phyloP scores from a whole-genome alignment of 257 asterid genomes.

The Nicotiana attenuata region DNA sequence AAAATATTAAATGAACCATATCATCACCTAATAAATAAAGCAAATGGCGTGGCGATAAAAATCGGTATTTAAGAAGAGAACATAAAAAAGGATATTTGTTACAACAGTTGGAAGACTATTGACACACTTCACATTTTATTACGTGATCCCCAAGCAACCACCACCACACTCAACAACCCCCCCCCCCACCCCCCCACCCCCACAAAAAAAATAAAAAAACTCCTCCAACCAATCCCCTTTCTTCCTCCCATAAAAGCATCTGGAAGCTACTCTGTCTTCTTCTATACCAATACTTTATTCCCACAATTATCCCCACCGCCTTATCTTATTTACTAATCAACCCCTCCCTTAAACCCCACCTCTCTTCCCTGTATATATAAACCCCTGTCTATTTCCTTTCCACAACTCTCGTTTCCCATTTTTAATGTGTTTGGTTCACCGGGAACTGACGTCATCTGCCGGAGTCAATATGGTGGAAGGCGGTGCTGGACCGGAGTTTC shows the following conservation, averaged over 20 bases:
- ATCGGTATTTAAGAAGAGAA: not conserved
- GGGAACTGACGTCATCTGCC: not conserved
- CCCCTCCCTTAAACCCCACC: slow-evolving; percentile 20
- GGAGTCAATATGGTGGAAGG: slow-evolving; percentile 54
- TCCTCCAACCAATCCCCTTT: not conserved
- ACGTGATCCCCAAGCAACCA: slow-evolving; percentile 30
- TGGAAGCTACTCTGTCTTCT: not conserved
- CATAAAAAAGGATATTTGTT: not conserved
- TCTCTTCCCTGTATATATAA: not conserved
- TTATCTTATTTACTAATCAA: not conserved
- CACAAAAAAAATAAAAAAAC: too few relatives aligned
- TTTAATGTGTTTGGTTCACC: not conserved
- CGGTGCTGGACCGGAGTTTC: slow-evolving; percentile 50
- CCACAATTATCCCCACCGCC: slow-evolving; percentile 24
- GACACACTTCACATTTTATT: slow-evolving; percentile 12
- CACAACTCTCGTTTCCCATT: not conserved
- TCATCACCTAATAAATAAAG: too few relatives aligned
- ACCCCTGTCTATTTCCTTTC: not conserved
- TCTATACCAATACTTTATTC: not conserved
- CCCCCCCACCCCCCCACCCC: not conserved
- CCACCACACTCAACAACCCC: not conserved
- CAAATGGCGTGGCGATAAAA: not conserved
- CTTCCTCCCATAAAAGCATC: not conserved
- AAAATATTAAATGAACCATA: too few relatives aligned
- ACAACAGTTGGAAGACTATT: not conserved